Conservation (phyloP, 2,329 filamentous ascomycete genomes). For the Fusarium udum region DNA sequence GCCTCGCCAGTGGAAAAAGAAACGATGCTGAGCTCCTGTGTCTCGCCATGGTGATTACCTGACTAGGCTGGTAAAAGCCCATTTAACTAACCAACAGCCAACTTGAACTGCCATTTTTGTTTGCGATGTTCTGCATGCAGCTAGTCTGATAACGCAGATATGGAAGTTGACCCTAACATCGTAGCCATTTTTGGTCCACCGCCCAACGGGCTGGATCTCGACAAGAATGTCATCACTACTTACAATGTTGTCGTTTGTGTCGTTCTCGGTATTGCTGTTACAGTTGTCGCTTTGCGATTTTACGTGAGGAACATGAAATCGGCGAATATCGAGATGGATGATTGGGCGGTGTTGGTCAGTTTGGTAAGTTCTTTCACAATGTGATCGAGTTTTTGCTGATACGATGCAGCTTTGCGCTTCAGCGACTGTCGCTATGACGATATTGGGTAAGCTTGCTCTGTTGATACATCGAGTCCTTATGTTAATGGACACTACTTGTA, state of each 20-base stretch:
- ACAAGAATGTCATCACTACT: background rate
- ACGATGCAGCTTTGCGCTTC: background rate
- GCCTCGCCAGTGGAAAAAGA: background rate
- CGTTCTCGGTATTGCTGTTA: background rate
- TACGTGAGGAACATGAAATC: slow-evolving; percentile 25
- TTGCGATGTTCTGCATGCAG: background rate
- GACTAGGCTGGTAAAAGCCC: background rate
- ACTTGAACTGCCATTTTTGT: background rate
- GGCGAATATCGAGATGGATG: slow-evolving; percentile 1
- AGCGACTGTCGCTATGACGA: slow-evolving; percentile 3
- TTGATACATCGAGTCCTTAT: fast-evolving
- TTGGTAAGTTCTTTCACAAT: background rate
- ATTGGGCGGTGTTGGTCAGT: slow-evolving; percentile 11
- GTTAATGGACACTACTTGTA: background rate
- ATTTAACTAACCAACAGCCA: background rate
- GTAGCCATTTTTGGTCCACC: slow-evolving; percentile 15
- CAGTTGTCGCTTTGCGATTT: background rate
- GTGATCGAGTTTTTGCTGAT: fast-evolving
- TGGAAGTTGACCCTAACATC: slow-evolving; percentile 2
- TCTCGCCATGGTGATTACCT: background rate
- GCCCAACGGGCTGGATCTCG: background rate
- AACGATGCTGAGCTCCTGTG: background rate
- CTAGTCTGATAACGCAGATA: background rate
- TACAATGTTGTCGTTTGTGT: slow-evolving; percentile 10
- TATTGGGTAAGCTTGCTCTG: background rate